phyloP scores from a whole-genome alignment of 163 green algal genomes.

The Coccomyxa subellipsoidea region DNA sequence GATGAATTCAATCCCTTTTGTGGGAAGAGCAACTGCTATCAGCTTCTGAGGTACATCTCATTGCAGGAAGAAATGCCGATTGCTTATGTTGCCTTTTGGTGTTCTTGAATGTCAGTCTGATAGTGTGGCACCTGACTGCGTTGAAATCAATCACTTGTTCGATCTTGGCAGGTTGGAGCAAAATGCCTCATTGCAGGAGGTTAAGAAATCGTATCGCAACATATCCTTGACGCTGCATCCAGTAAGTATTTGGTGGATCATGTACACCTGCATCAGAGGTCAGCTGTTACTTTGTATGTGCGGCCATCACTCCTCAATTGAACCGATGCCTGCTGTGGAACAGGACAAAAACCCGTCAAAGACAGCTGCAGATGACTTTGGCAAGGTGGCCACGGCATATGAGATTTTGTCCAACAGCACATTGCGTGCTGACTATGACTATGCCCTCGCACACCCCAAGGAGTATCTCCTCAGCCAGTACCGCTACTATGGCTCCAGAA shows the following conservation, averaged over 20 bases:
- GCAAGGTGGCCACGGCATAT: background rate
- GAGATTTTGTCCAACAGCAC: background rate
- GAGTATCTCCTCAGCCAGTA: background rate
- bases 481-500: background rate
- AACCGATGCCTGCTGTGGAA: no score
- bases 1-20: background rate
- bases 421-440: background rate
- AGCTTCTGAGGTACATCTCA: background rate
- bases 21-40: background rate
- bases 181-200: background rate
- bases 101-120: no score
- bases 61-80: no score
- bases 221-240: background rate
- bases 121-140: no score
- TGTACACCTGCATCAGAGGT: no score
- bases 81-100: no score
- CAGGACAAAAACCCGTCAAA: background rate
- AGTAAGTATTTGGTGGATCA: background rate
- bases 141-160: no score
- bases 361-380: background rate
- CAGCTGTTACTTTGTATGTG: no score
- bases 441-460: background rate
- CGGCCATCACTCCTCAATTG: no score
- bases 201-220: background rate
- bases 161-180: background rate